A percentile compares a stretch with the other conserved stretches of the same genome.
These are phyloP conservation scores for Saksenaea vasiformis DNA, from an alignment of 371 early-diverging fungal genomes.

Conservation along the genomic window DNA sequence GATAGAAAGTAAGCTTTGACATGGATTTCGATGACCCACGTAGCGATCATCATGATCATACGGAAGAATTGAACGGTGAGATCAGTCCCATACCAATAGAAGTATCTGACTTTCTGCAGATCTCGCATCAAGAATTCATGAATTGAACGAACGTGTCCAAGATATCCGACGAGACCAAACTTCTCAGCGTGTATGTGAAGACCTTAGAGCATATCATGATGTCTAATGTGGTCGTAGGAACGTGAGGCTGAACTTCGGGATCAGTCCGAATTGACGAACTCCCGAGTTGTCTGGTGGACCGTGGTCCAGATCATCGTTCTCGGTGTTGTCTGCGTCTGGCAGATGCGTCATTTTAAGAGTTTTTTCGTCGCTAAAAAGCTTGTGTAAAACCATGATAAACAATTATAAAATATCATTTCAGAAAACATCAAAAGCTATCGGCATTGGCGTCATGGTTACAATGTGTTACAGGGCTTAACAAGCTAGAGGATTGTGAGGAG, in stretches of 20 bases:
- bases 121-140: conserved; percentile 71
- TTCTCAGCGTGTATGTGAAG: conserved; percentile 78
- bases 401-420: background rate
- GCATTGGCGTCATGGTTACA: no score
- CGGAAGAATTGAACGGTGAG: conserved; percentile 60
- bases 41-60: conserved; percentile 60
- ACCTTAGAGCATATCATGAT: background rate
- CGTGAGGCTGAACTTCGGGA: conserved; percentile 90
- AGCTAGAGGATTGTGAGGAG: background rate
- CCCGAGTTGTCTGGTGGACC: conserved; percentile 88
- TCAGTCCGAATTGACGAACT: conserved; percentile 81
- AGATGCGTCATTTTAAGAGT: conserved; percentile 85
- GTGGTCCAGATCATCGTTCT: conserved; percentile 82
- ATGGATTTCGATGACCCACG: conserved; percentile 76
- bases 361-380: conserved; percentile 96
- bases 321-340: conserved; percentile 87
- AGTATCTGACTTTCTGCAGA: conserved; percentile 40
- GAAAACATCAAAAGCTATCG: no score
- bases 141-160: conserved; percentile 79
- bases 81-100: background rate
- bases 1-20: conserved; percentile 66
- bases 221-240: conserved; percentile 52
- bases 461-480: background rate
- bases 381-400: conserved; percentile 59
- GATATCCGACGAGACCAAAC: conserved; percentile 88